Base-by-base conservation (phyloP, 1,284 basidiomycete genomes). In the Jaminaea rosea region DNA sequence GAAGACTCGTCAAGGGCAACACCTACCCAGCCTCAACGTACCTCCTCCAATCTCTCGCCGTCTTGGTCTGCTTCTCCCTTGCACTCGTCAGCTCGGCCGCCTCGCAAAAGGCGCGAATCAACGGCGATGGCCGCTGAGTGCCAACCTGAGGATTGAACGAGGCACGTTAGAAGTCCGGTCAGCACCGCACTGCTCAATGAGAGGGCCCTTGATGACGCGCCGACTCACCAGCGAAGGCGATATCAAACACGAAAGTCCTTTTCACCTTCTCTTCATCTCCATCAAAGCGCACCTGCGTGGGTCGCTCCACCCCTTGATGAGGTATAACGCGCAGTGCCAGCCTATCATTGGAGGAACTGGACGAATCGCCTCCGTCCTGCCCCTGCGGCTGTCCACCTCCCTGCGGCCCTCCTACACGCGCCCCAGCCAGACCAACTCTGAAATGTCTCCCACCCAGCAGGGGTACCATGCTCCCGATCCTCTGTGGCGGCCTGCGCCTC, bases 231-330 rank as follows among this genome's bases (percentile, higher is more conserved):
- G 62, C 59, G 47, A 64, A 61, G 0, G 57, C 62, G 11, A 64
- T 47, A 39, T 64, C 62, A 26, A 59, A 64, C 6, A 55, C 62
- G n/a, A 47, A 60, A 61, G 19, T 48, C 27, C 28, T 27, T 36
- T 2, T 15, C 39, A n/a, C 26, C 2, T 31, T 13, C 15, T 21
- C 31, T 6, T 13, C 24, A 23, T n/a, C 37, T 15, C 23, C 15
- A 23, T 42, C 8, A 8, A 42, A 34, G 3, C 15, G 42, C 9
- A 49, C 36, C 4, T 26, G 46, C 26, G 44, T 37, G 7, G 45
- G 46, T 13, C 52, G n/a, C n/a, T n/a, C n/a, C n/a, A n/a, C n/a
- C n/a, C n/a, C n/a, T n/a, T n/a, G n/a, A n/a, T n/a, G n/a, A n/a
- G n/a, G n/a, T n/a, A n/a, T n/a, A n/a, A n/a, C n/a, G n/a, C n/a